A percentile compares a stretch with the other conserved stretches of the same genome.
Conservation (phyloP, 805 yeast species). For the Grigorovia humatica region DNA sequence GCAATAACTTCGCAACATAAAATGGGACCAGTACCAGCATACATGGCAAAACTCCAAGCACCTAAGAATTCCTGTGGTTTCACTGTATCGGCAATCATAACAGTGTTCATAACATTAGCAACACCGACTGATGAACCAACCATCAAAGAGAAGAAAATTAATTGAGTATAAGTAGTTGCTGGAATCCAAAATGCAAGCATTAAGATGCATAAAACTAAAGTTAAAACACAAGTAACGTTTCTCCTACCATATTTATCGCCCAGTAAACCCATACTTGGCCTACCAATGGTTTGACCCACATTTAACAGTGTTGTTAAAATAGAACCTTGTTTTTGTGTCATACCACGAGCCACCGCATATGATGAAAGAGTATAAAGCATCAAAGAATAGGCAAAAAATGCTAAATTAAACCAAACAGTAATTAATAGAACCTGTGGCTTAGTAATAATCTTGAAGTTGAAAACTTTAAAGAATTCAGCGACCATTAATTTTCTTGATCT, state of each 20-base stretch:
- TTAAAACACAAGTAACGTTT: constrained; percentile 33
- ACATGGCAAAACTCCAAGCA: constrained; percentile 31
- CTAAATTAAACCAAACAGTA: constrained; percentile 31
- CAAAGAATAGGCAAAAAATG: constrained; percentile 34
- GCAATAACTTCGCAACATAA: constrained; percentile 47
- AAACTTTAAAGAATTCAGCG: constrained; percentile 26
- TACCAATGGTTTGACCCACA: constrained; percentile 38
- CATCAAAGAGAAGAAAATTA: constrained; percentile 34
- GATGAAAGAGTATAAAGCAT: constrained; percentile 39
- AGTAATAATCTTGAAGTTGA: constrained; percentile 25
- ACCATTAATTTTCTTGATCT: constrained; percentile 11
- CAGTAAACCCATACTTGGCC: constrained; percentile 37
- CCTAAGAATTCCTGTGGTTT: constrained; percentile 30
- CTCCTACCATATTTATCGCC: constrained; percentile 40
- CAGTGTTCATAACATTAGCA: constrained; percentile 33
- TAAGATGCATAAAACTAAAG: constrained; percentile 30
- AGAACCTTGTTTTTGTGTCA: constrained; percentile 34
- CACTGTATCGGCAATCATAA: constrained; percentile 34
- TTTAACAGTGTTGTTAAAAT: constrained; percentile 37
- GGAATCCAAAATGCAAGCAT: constrained; percentile 42
- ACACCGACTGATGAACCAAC: constrained; percentile 39
- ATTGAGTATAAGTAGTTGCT: constrained; percentile 31
- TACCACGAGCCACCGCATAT: constrained; percentile 40
- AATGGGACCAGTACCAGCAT: constrained; percentile 21
- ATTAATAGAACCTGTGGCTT: constrained; percentile 27